Base-by-base conservation (phyloP, 2,329 filamentous ascomycete genomes). In the Colletotrichum falcatum region DNA sequence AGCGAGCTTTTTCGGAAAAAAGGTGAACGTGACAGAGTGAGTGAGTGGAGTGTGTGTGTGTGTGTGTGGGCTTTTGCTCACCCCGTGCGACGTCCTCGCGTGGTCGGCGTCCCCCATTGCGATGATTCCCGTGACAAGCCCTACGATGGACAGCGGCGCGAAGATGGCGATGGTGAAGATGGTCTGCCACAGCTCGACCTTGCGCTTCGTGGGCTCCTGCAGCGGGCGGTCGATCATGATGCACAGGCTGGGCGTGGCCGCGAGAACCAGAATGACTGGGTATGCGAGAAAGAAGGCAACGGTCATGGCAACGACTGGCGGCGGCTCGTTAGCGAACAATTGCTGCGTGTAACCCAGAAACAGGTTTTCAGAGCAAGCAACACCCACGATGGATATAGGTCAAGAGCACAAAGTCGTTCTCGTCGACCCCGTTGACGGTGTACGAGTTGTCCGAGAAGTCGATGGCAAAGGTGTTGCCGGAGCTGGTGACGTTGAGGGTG, bases 181-280 rank as follows among this genome's bases (percentile, higher is more conserved):
- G 11, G 51, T 70, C 35, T 70, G 63, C 67, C 56, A 66, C 28
- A 44, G 37, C 28, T 66, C 56, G 9, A 70, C 12, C 20, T 70
- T 70, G 5, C 48, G 23, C 20, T 30, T 66, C 2, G 67, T 37
- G 5, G 63, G 35, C 23, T 62, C 67, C 16, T 44, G 30, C 1
- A 70, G 63, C 12, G 67, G 56, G 12, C 67, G 63, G n/a, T 70
- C 67, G 42, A 70, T 58, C 67, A 70, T 66, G 37, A 66, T 39
- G 28, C 63, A 70, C 2, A 70, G 16, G 44, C 42, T 70, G 1
- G 67, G 67, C 11, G 44, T 61, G 20, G 63, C 44, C 5, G 63
- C 63, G 6, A 70, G 23, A 7, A 70, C 67, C 6, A 70, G 28
- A 7, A 70, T 66, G 1, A 66, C 20, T 5, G 67, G 67, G 20